Evolutionary conservation across 1,284 basidiomycete species (phyloP), one percentile per base, ranked within the genome.

Genomic region (Tilletia caries): DNA sequence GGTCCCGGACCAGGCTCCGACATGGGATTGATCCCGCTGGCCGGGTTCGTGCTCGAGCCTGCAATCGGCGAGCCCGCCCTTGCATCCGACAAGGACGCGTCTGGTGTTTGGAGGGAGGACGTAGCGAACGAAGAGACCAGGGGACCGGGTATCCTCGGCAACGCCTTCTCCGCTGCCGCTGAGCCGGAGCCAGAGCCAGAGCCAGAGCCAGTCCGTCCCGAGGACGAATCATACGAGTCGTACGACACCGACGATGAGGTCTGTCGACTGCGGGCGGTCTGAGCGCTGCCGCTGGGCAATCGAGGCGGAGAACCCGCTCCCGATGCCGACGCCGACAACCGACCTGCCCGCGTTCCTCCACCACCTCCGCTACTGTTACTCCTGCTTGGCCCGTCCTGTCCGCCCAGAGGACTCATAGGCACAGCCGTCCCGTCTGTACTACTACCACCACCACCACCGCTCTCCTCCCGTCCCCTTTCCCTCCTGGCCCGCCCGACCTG

Each of bases 401-500:
- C n/a, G n/a, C n/a, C n/a, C n/a, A n/a, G n/a, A n/a, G n/a, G n/a
- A n/a, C n/a, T n/a, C n/a, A n/a, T n/a, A n/a, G n/a, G n/a, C n/a
- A n/a, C n/a, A n/a, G n/a, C n/a, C n/a, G n/a, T n/a, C n/a, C n/a
- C n/a, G n/a, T n/a, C n/a, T n/a, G n/a, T 41, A 41, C 37, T 41
- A 41, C 37, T 41, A 41, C 37, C 13, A 41, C 37, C 13, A 41
- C 37, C 15, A 6, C 15, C 64, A 23, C 23, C 33, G 37, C 27
- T 18, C 18, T 27, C 41, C 64, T 37, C n/a, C 23, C 37, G 20
- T 6, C 34, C 13, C 52, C 34, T 15, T 29, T 69, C 68, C 69
- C 73, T 81, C 54, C 79, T 81, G 76, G 79, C 76, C 67, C 86
- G 85, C 66, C 80, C 74, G 67, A 86, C 85, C 71, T 93, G 91